Conservation (phyloP, 2,329 filamentous ascomycete species). For the Cordyceps cicadae region DNA sequence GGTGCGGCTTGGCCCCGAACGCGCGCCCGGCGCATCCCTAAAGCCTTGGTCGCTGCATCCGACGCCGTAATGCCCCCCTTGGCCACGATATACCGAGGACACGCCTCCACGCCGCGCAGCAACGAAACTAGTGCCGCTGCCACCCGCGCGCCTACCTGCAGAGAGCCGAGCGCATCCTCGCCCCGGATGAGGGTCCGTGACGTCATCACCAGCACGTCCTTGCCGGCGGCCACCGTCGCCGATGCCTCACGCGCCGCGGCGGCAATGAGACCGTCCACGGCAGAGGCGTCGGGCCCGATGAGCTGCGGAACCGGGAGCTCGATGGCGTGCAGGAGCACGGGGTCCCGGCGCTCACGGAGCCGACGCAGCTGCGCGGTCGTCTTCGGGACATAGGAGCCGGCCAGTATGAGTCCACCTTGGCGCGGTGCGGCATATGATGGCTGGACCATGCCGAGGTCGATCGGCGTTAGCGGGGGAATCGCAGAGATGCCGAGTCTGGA, state of each 20-base stretch:
- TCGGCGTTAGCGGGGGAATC: conserved; percentile 39
- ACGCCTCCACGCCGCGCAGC: conserved; percentile 32
- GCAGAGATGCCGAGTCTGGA: conserved; percentile 41
- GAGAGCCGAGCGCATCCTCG: conserved; percentile 35
- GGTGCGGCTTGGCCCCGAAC: conserved; percentile 48
- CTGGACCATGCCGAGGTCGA: conserved; percentile 28
- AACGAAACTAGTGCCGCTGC: conserved; percentile 41
- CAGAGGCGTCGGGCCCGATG: conserved; percentile 4
- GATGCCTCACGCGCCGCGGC: conserved; percentile 10
- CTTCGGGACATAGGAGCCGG: conserved; percentile 47
- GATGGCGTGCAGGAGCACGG: conserved; percentile 13
- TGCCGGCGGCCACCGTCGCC: conserved; percentile 28
- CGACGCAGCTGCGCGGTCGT: conserved; percentile 35
- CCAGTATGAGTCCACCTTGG: conserved; percentile 41
- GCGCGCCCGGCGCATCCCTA: conserved; percentile 42
- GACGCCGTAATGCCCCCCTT: conserved; percentile 54
- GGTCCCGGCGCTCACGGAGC: conserved; percentile 14
- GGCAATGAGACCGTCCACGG: conserved; percentile 8
- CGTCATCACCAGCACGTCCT: conserved; percentile 49
- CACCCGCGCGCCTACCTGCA: conserved; percentile 42
- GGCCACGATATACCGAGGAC: conserved; percentile 48
- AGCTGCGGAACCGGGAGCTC: conserved; percentile 16
- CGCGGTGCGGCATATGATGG: conserved; percentile 15
- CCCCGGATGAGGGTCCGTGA: conserved; percentile 38
- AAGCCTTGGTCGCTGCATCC: conserved; percentile 47